Conservation (phyloP, 352 stramenopile genomes). For the Pythium pectinolyticum region DNA sequence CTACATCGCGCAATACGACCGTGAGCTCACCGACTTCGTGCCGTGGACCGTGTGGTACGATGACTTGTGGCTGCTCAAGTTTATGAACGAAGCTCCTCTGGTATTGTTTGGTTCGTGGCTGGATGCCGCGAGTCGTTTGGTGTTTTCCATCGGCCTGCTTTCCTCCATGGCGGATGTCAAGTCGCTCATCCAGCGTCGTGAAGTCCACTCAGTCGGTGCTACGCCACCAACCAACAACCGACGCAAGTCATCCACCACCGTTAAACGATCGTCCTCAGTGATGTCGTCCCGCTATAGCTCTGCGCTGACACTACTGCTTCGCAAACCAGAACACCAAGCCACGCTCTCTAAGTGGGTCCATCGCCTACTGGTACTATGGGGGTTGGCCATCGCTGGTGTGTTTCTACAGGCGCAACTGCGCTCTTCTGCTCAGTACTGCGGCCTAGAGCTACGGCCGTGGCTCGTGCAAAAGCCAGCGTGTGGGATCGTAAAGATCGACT, state of each 20-base stretch:
- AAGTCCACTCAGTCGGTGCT: slow-evolving; percentile 10
- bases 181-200: not conserved
- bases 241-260: no score
- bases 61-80: slow-evolving; percentile 33
- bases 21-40: not conserved
- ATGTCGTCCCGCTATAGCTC: no score
- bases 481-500: slow-evolving; percentile 24
- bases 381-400: slow-evolving; percentile 17
- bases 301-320: no score
- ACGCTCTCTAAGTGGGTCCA: slow-evolving; percentile 5
- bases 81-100: slow-evolving; percentile 27
- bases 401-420: slow-evolving; percentile 22
- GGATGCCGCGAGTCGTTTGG: slow-evolving; percentile 32
- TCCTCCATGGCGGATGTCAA: slow-evolving; percentile 37
- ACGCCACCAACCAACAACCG: no score
- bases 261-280: no score
- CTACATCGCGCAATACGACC: slow-evolving; percentile 15
- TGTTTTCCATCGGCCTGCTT: slow-evolving; percentile 43
- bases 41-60: slow-evolving; percentile 25
- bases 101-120: slow-evolving; percentile 38
- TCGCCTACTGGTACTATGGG: slow-evolving; percentile 16
- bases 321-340: no score
- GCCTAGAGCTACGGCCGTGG: slow-evolving; percentile 36
- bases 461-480: slow-evolving; percentile 26
- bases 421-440: slow-evolving; percentile 11